Evolutionary conservation across 176 grass and related monocot species (phyloP).

Genomic region (Carex myosuroides): DNA sequence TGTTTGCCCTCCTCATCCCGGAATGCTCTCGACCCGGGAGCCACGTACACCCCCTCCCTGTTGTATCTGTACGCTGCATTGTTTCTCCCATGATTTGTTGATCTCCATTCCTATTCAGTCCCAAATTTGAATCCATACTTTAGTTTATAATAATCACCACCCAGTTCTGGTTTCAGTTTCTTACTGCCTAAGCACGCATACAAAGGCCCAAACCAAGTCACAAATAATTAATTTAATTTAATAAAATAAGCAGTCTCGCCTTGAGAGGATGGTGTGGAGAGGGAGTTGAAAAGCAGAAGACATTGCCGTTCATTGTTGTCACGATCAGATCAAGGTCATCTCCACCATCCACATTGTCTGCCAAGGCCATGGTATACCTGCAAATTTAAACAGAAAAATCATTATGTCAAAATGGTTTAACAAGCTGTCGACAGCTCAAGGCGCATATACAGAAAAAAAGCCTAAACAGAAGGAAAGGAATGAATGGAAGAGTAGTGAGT

Average conservation of each 20-base stretch:
- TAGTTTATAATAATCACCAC: not conserved
- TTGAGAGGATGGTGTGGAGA: constrained; percentile 94
- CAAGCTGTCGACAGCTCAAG: not conserved
- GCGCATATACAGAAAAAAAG: not conserved
- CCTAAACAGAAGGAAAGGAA: constrained; percentile 13
- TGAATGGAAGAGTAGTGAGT: constrained; percentile 9
- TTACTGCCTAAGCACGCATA: not conserved
- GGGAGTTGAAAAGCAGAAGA: constrained; percentile 94
- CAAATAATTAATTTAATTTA: not conserved
- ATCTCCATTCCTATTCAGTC: constrained; percentile 75
- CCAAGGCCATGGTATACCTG: constrained; percentile 97
- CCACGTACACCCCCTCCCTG: constrained; percentile 63
- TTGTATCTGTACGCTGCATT: constrained; percentile 61
- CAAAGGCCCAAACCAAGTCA: not conserved
- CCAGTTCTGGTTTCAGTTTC: constrained; percentile 9
- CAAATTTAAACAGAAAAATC: constrained; percentile 21
- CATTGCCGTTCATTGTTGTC: constrained; percentile 95
- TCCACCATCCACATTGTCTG: constrained; percentile 93
- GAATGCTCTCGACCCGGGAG: constrained; percentile 60
- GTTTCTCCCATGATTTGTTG: constrained; percentile 73
- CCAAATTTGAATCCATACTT: not conserved
- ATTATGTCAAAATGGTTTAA: not conserved
- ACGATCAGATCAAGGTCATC: constrained; percentile 98
- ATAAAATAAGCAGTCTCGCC: constrained; percentile 27
- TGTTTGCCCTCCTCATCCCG: constrained; percentile 89